Percentiles rank a stretch among this genome's conserved stretches.
Conservation (phyloP, 495 filamentous ascomycete species). For the Lasiosphaeria ovina region DNA sequence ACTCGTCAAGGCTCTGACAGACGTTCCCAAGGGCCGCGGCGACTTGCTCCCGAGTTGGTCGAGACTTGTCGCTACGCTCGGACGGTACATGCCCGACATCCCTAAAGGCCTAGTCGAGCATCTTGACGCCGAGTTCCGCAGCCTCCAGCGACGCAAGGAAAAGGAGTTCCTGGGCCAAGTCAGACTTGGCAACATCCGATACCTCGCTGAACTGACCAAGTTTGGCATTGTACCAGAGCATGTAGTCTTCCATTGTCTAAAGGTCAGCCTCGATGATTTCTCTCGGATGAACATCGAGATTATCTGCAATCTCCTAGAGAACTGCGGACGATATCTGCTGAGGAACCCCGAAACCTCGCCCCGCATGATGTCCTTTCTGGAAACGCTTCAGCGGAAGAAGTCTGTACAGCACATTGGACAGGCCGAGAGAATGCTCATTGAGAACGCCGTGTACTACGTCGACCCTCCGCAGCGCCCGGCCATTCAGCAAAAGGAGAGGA, state of each 20-base stretch:
- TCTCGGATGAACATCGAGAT: conserved; percentile 99
- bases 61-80: conserved; percentile 88
- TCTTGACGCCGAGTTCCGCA: conserved; percentile 95
- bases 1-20: conserved; percentile 87
- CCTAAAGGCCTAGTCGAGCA: conserved; percentile 89
- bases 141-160: conserved; percentile 94
- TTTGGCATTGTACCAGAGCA: conserved; percentile 98
- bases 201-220: conserved; percentile 95
- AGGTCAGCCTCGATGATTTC: conserved; percentile 96
- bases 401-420: conserved; percentile 90
- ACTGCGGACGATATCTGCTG: conserved; percentile 91
- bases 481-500: conserved; percentile 93
- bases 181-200: conserved; percentile 90
- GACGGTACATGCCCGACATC: conserved; percentile 89
- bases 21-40: conserved; percentile 87
- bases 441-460: conserved; percentile 98
- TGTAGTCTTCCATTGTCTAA: conserved; percentile 97
- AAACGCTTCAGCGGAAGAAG: conserved; percentile 95
- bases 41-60: conserved; percentile 92
- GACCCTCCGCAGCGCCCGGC: conserved; percentile 91
- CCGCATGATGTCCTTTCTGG: conserved; percentile 87
- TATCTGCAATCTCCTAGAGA: conserved; percentile 94
- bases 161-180: conserved; percentile 97
- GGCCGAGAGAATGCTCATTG: conserved; percentile 95
- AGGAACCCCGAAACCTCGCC: conserved; percentile 92